Conservation (phyloP, 1,284 basidiomycete genomes). For the Lignosus rhinocerotis region DNA sequence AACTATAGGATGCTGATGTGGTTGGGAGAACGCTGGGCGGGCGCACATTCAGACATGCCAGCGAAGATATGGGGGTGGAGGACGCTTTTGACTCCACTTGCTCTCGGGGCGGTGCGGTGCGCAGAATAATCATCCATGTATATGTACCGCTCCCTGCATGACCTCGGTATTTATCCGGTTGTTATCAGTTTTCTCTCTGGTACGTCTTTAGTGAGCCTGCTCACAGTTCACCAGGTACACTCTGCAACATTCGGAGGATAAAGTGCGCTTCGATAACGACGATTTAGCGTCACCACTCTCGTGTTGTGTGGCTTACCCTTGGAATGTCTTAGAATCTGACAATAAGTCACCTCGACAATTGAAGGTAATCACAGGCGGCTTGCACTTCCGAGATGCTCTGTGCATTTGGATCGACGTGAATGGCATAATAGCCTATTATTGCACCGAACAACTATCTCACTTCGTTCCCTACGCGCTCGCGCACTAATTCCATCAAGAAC, state of each 20-base stretch:
- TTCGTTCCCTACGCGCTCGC: conserved; percentile 5
- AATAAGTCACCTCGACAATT: no score
- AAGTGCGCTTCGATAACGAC: not conserved
- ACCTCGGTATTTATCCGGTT: conserved; percentile 13
- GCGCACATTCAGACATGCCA: not conserved
- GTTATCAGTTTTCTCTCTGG: conserved; percentile 2
- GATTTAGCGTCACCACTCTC: not conserved
- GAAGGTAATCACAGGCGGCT: no score
- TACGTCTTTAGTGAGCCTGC: not conserved
- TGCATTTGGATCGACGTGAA: no score
- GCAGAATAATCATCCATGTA: conserved; percentile 17
- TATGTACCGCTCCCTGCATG: conserved; percentile 18
- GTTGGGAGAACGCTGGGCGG: conserved; percentile 2
- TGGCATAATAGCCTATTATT: no score
- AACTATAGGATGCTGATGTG: conserved; percentile 37
- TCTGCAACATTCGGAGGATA: not conserved
- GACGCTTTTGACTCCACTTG: conserved; percentile 2
- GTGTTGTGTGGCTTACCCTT: not conserved
- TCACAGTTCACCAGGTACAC: conserved; percentile 2
- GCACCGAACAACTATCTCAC: not conserved
- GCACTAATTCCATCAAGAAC: not conserved
- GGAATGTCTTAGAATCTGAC: not conserved
- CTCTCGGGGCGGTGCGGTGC: conserved; percentile 11
- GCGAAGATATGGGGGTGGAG: not conserved
- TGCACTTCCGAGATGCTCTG: no score